Conservation (phyloP, 2,329 filamentous ascomycete species). For the Fusarium tupiense region DNA sequence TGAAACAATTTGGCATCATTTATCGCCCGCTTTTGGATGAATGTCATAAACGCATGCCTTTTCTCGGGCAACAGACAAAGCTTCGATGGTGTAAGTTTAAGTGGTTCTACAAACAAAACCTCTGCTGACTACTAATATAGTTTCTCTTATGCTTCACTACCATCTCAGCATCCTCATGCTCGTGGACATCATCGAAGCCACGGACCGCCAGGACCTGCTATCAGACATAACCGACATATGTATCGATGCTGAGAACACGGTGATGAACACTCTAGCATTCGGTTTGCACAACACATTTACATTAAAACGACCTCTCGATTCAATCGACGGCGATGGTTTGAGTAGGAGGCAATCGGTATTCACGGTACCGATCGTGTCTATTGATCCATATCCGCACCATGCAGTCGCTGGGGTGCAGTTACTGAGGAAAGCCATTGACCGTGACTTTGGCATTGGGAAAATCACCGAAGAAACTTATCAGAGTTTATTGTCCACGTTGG, state of each 20-base stretch:
- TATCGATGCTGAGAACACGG: constrained; percentile 44
- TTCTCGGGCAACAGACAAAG: constrained; percentile 45
- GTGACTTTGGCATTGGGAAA: constrained; percentile 40
- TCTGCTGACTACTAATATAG: constrained; percentile 5
- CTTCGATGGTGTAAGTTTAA: constrained; percentile 45
- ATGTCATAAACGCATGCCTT: constrained; percentile 46
- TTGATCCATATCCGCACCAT: constrained; percentile 48
- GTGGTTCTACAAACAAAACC: rapidly evolving
- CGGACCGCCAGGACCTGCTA: constrained; percentile 42
- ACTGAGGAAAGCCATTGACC: constrained; percentile 44
- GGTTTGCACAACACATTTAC: constrained; percentile 44
- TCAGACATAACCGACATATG: constrained; percentile 37
- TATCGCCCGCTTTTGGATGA: constrained; percentile 44
- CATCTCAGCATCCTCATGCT: constrained; percentile 48
- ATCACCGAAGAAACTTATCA: constrained; percentile 42
- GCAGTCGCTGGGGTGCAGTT: constrained; percentile 46
- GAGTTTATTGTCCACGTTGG: constrained; percentile 41
- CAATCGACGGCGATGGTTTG: background rate
- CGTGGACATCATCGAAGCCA: constrained; percentile 44
- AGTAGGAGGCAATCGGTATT: constrained; percentile 3
- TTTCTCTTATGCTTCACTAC: constrained; percentile 48
- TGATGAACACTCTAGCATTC: constrained; percentile 47
- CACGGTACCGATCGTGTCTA: constrained; percentile 44
- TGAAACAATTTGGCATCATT: constrained; percentile 42
- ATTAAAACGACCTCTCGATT: constrained; percentile 7